A percentile compares a stretch with the other conserved stretches of the same genome.
Evolutionary conservation across 768 basidiomycete species (phyloP).

Genomic region (Tulasnella sp.): DNA sequence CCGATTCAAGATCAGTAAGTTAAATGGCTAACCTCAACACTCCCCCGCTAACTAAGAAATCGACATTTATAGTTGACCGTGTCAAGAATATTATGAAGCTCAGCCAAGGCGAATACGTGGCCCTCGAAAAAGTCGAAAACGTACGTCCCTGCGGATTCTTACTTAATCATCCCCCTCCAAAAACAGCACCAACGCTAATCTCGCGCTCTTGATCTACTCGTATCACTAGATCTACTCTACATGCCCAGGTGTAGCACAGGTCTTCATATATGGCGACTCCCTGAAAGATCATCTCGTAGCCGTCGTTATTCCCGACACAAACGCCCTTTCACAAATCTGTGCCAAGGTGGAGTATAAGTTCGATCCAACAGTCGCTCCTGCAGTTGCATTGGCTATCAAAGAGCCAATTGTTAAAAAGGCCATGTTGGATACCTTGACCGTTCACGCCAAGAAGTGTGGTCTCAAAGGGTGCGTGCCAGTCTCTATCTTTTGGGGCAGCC

Average conservation of each 20-base stretch:
- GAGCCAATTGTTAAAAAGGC: constrained; percentile 51
- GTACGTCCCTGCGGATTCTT: neutral
- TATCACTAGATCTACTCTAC: constrained; percentile 41
- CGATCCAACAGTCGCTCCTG: constrained; percentile 38
- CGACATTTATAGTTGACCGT: constrained; percentile 48
- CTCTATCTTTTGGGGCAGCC: neutral
- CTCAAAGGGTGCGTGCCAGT: constrained; percentile 59
- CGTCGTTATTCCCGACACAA: constrained; percentile 74
- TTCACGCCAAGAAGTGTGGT: constrained; percentile 43
- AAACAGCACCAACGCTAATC: no score
- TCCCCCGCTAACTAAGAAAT: no score
- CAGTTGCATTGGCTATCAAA: constrained; percentile 43
- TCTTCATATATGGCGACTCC: constrained; percentile 86
- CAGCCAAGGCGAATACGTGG: constrained; percentile 95
- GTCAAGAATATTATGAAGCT: constrained; percentile 99
- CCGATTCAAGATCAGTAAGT: constrained; percentile 80
- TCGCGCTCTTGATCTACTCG: no score
- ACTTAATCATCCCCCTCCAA: neutral
- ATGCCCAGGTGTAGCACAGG: constrained; percentile 58
- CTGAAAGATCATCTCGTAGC: constrained; percentile 79
- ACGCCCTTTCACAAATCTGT: constrained; percentile 51
- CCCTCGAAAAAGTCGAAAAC: constrained; percentile 90
- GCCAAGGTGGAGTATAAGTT: constrained; percentile 36
- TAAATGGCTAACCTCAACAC: no score
- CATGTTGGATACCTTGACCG: constrained; percentile 44